Evolutionary conservation across 2,329 filamentous ascomycete species (phyloP).

Genomic region (Pseudophaeomoniella oleicola): DNA sequence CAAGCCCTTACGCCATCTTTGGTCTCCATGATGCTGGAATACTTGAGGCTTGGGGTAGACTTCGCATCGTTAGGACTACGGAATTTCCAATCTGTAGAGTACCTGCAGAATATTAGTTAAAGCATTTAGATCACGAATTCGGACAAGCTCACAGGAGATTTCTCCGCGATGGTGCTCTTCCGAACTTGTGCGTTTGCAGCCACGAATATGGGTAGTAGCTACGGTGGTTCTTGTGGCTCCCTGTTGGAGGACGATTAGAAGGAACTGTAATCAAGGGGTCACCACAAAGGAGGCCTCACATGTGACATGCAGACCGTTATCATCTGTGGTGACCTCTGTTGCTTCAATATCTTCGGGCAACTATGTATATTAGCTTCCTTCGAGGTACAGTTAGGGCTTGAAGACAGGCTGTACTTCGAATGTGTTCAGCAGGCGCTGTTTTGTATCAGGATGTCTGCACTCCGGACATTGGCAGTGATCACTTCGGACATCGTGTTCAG

Average conservation of each 20-base stretch:
- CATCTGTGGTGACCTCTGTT: slow-evolving; percentile 22
- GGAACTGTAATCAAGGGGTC: neutral
- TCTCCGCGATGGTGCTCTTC: slow-evolving; percentile 15
- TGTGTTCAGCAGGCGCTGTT: slow-evolving; percentile 53
- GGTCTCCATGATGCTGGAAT: neutral
- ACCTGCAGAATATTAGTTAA: slow-evolving; percentile 1
- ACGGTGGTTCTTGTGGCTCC: slow-evolving; percentile 52
- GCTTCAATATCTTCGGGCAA: slow-evolving; percentile 27
- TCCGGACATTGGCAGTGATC: slow-evolving; percentile 57
- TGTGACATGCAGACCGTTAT: slow-evolving; percentile 12
- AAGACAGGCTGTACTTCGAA: too few relatives aligned
- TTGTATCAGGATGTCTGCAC: slow-evolving; percentile 57
- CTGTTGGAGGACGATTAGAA: slow-evolving; percentile 30
- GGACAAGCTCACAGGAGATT: slow-evolving; percentile 1
- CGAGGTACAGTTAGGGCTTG: too few relatives aligned
- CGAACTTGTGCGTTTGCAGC: slow-evolving; percentile 32
- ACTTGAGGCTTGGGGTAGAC: neutral
- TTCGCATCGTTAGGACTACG: slow-evolving; percentile 29
- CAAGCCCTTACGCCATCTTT: slow-evolving; percentile 4
- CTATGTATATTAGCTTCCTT: too few relatives aligned
- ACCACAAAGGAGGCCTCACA: neutral
- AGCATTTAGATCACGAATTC: slow-evolving; percentile 2
- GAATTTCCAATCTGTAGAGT: slow-evolving; percentile 1
- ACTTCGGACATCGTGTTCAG: too few relatives aligned
- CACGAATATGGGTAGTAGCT: slow-evolving; percentile 55